Conservation (phyloP, 2,329 filamentous ascomycete genomes). For the Colletotrichum sp. region DNA sequence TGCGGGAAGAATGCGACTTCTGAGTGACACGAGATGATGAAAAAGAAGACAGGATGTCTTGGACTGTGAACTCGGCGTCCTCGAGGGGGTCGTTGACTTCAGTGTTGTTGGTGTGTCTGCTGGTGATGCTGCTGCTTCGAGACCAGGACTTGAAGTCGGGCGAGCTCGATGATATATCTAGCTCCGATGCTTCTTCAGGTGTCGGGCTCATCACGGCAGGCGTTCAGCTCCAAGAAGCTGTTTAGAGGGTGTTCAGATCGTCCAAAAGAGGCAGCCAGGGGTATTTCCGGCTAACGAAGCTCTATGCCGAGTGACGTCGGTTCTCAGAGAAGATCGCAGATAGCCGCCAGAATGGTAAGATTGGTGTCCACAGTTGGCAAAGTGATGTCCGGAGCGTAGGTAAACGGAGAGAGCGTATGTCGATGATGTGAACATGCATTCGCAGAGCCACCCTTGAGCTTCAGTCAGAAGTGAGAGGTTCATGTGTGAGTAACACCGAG, state of each 20-base stretch:
- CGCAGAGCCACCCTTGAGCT: neutral
- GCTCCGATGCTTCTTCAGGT: neutral
- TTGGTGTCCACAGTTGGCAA: neutral
- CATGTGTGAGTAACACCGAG: neutral
- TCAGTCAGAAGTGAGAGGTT: neutral
- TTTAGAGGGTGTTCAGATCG: neutral
- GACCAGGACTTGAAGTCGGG: neutral
- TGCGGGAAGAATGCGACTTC: neutral
- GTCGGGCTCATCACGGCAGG: neutral
- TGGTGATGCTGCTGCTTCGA: neutral
- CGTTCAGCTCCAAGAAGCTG: neutral
- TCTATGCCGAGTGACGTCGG: conserved; percentile 5
- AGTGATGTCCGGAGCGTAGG: neutral
- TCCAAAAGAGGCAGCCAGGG: neutral
- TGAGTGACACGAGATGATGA: neutral
- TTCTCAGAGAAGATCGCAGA: neutral
- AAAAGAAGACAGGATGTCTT: conserved; percentile 3
- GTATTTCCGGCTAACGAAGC: neutral
- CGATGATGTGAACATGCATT: neutral
- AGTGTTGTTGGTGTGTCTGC: neutral
- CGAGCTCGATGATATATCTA: conserved; percentile 6
- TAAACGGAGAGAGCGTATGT: neutral
- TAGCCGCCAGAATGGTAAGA: neutral
- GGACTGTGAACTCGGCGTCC: neutral
- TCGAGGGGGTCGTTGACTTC: neutral